A percentile compares a stretch with the other conserved stretches of the same genome.
Conservation (phyloP, 805 yeast species). For the Scheffersomyces lignosus region DNA sequence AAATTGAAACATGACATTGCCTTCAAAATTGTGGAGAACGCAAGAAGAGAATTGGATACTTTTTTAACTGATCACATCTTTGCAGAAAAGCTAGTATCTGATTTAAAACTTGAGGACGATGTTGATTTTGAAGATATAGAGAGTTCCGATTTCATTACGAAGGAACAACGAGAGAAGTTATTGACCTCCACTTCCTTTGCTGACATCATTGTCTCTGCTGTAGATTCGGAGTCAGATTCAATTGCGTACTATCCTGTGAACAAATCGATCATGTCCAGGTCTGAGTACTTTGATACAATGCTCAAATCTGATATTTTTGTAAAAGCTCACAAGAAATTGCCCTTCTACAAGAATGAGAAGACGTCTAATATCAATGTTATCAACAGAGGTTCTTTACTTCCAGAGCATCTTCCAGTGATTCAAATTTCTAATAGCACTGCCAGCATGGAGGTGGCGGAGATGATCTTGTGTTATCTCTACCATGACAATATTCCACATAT, state of each 20-base stretch:
- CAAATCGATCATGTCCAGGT: slow-evolving; percentile 56
- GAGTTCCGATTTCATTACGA: slow-evolving; percentile 14
- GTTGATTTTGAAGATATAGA: slow-evolving; percentile 33
- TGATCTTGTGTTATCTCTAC: slow-evolving; percentile 56
- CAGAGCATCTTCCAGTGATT: slow-evolving; percentile 26
- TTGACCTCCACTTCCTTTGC: slow-evolving; percentile 32
- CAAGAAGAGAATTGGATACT: slow-evolving; percentile 30
- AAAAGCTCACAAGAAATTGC: slow-evolving; percentile 13
- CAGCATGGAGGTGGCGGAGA: slow-evolving; percentile 41
- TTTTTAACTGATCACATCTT: slow-evolving; percentile 28
- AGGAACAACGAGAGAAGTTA: slow-evolving; percentile 20
- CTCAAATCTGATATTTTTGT: slow-evolving; percentile 46
- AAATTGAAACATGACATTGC: slow-evolving; percentile 33
- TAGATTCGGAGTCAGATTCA: slow-evolving; percentile 24
- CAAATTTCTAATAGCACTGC: slow-evolving; percentile 21
- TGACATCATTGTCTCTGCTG: slow-evolving; percentile 47
- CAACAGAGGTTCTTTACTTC: slow-evolving; percentile 12
- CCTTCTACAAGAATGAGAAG: slow-evolving; percentile 9
- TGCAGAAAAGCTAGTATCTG: slow-evolving; percentile 10
- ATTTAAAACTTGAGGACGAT: slow-evolving; percentile 19
- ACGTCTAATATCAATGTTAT: slow-evolving; percentile 15
- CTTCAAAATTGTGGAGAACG: slow-evolving; percentile 31
- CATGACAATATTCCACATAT: slow-evolving; percentile 54
- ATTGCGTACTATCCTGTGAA: slow-evolving; percentile 59
- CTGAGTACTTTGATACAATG: slow-evolving; percentile 66